phyloP scores from a whole-genome alignment of 805 yeast species.

The Myxozyma udenii region DNA sequence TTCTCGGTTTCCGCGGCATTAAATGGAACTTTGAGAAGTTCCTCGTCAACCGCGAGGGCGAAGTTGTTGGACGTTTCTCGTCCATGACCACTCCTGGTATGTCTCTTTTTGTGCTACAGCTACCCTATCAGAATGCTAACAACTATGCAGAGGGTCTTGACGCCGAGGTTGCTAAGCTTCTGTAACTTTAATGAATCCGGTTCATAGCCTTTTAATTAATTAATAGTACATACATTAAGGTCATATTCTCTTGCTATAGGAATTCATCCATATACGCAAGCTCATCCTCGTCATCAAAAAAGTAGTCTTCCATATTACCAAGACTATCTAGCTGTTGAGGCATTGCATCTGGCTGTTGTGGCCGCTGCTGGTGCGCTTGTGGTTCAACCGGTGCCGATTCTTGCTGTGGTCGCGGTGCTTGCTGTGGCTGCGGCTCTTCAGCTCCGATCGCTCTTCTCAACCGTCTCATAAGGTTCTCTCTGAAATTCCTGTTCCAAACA shows the following conservation, averaged over 20 bases:
- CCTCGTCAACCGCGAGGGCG: slow-evolving; percentile 55
- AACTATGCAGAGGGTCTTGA: slow-evolving; percentile 5
- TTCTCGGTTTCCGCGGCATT: slow-evolving; percentile 67
- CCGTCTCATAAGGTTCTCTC: background rate
- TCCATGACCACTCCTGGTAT: slow-evolving; percentile 62
- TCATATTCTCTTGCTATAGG: background rate
- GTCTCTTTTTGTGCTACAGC: background rate
- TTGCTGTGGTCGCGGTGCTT: background rate
- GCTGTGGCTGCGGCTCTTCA: background rate
- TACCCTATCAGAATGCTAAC: background rate
- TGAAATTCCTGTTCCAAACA: slow-evolving; percentile 18
- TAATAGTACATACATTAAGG: background rate
- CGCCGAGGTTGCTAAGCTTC: slow-evolving; percentile 14
- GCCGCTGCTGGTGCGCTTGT: background rate
- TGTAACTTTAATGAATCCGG: background rate
- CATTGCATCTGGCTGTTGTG: background rate
- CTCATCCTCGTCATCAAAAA: slow-evolving; percentile 5
- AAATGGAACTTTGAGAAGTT: slow-evolving; percentile 83
- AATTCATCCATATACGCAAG: slow-evolving; percentile 2
- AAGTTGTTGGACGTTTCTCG: slow-evolving; percentile 58
- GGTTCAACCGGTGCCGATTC: background rate
- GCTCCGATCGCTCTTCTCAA: background rate
- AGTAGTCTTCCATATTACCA: background rate
- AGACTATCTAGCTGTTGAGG: background rate
- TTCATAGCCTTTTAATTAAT: background rate